phyloP scores from a whole-genome alignment of 2,329 filamentous ascomycete genomes.

The Colletotrichum graminicola region DNA sequence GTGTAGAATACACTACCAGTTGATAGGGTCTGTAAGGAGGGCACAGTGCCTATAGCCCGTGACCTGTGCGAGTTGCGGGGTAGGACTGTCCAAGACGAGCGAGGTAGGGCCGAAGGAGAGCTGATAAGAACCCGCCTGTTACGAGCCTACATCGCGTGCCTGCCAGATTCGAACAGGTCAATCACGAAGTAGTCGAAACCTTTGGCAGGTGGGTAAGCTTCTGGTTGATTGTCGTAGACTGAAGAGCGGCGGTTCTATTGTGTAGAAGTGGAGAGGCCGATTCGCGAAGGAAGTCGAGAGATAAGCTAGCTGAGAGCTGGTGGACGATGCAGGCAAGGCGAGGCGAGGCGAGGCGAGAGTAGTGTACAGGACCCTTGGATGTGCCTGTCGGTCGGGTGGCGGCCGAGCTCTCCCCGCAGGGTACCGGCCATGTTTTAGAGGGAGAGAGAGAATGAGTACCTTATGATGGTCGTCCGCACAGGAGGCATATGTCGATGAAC shows the following conservation, averaged over 20 bases:
- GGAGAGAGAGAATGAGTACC: not conserved
- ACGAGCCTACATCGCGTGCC: not conserved
- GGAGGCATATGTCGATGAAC: not conserved
- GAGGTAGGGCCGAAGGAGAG: slow-evolving; percentile 37
- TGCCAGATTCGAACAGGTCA: not conserved
- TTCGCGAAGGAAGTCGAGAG: not conserved
- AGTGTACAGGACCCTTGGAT: slow-evolving; percentile 16
- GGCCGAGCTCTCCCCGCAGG: slow-evolving; percentile 32
- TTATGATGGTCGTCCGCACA: not conserved
- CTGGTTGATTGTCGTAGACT: not conserved
- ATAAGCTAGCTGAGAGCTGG: slow-evolving; percentile 12
- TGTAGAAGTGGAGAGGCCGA: slow-evolving; percentile 3
- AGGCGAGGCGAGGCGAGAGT: slow-evolving; percentile 11
- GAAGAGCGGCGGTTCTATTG: not conserved
- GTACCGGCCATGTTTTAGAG: not conserved
- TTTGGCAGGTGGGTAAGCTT: not conserved
- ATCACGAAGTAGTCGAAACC: not conserved
- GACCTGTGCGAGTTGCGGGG: slow-evolving; percentile 16
- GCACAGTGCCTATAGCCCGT: slow-evolving; percentile 5
- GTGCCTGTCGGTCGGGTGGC: slow-evolving; percentile 23
- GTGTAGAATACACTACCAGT: slow-evolving; percentile 27
- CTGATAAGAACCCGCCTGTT: slow-evolving; percentile 29
- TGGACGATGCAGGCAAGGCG: slow-evolving; percentile 8
- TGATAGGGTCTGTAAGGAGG: slow-evolving; percentile 19
- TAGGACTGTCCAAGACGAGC: slow-evolving; percentile 11